These are phyloP conservation scores for Pugionium dolabratum DNA, from an alignment of 345 rosid species.

Conservation along the genomic window DNA sequence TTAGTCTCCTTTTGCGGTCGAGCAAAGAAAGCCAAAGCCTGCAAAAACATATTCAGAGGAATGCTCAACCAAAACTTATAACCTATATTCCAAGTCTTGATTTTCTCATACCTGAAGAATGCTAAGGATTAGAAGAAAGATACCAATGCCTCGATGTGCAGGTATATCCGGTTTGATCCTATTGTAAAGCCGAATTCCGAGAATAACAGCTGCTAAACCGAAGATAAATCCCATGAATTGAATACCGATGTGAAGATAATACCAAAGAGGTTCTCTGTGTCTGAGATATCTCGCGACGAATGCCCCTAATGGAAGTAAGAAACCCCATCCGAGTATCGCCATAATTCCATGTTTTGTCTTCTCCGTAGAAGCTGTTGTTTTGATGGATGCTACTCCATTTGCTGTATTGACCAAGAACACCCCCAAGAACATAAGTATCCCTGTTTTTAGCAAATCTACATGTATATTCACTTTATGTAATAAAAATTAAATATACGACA, in stretches of 20 bases:
- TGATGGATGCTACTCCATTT: constrained; percentile 45
- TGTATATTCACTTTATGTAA: background rate
- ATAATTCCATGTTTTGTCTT: constrained; percentile 74
- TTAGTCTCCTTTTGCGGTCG: constrained; percentile 74
- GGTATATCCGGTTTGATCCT: constrained; percentile 52
- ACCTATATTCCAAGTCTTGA: background rate
- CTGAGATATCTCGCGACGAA: constrained; percentile 73
- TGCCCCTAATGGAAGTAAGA: constrained; percentile 77
- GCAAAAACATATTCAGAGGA: constrained; percentile 19
- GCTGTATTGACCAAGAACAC: constrained; percentile 37
- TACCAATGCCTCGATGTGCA: constrained; percentile 85
- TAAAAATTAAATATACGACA: no score
- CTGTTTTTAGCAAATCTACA: background rate
- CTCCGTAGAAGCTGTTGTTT: constrained; percentile 40
- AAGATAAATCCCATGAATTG: constrained; percentile 74
- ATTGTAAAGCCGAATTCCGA: constrained; percentile 65
- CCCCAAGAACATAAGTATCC: constrained; percentile 2
- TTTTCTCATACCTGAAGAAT: constrained; percentile 70
- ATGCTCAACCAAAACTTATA: constrained; percentile 8
- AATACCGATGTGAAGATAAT: constrained; percentile 62
- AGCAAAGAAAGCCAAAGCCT: constrained; percentile 81
- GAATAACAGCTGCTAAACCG: constrained; percentile 59
- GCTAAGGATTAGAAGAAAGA: constrained; percentile 61
- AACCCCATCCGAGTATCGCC: constrained; percentile 77
- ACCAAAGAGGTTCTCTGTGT: constrained; percentile 91